Evolutionary conservation across 441 rosid genomes (phyloP), one percentile per base, ranked within the genome.

Genomic region (Manihot esculenta): DNA sequence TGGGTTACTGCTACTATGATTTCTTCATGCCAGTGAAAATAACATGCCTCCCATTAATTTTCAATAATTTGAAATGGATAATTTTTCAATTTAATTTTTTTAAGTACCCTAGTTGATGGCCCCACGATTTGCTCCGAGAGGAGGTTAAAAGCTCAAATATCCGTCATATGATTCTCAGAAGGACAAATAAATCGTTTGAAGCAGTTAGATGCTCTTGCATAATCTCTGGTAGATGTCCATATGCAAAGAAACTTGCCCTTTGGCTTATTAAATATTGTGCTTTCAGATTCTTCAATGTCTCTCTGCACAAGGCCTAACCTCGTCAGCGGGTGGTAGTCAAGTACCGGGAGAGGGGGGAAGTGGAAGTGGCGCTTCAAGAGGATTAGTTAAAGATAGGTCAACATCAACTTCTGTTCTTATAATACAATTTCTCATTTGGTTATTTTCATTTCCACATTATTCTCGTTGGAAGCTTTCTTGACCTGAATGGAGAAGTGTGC

Each of bases 361-460:
- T 72, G 91, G 98, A 78, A 94, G 98, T 73, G 97, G 98, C 61
- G 98, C 88, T 74, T 94, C 99, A 20, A 87, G 91, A 84, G 92
- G 87, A 50, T 75, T 92, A 81, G 72, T 94, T 57, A 94, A 91
- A 86, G 98, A 94, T 70, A 88, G 98, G 98, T 88, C 50, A 60
- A 18, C 51, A 17, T 72, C 50, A 69, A 41, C 48, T 33, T 50
- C 26, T 56, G 0, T 70, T 65, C 10, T 30, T 50, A 33, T 13
- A 60, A 48, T 9, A 59, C 23, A 5, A 12, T 61, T 23, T 42
- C 33, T 33, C 8, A 45, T 71, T n/a, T 17, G 21, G 58, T 26
- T 49, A 2, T 62, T 23, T 42, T 62, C 23, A 27, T 79, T 26
- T 75, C 54, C 56, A 47, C 53, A 13, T 65, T 61, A 14, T 45